Percentiles rank a stretch among this genome's conserved stretches.
These are phyloP conservation scores for Trebouxia sp. DNA, from an alignment of 139 green algal genomes.

Conservation along the genomic window DNA sequence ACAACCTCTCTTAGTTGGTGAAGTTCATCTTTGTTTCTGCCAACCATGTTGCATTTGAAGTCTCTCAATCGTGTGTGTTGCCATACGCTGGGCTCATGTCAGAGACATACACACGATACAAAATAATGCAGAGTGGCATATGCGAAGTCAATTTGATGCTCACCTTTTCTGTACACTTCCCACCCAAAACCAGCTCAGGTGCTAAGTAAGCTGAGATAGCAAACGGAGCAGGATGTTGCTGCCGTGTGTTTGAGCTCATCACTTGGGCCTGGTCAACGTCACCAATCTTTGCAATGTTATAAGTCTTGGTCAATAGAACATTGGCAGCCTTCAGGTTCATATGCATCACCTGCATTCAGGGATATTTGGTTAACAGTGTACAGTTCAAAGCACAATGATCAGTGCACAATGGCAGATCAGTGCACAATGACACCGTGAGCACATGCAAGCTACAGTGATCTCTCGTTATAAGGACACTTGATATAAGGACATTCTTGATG, in stretches of 20 bases:
- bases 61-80: background rate
- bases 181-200: constrained; percentile 45
- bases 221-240: background rate
- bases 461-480: too few species aligned
- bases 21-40: background rate
- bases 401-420: background rate
- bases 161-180: constrained; percentile 38
- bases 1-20: too few species aligned
- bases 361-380: background rate
- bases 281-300: constrained; percentile 68
- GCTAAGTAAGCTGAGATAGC: constrained; percentile 35
- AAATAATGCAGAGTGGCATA: background rate
- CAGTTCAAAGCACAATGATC: background rate
- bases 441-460: too few species aligned
- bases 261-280: constrained; percentile 47
- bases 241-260: background rate
- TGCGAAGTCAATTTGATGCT: background rate
- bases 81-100: background rate
- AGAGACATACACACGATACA: background rate
- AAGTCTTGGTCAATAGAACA: constrained; percentile 53
- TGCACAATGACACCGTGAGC: too few species aligned
- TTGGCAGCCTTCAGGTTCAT: constrained; percentile 50
- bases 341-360: constrained; percentile 10
- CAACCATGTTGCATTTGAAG: background rate
- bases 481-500: too few species aligned